Evolutionary conservation across 305 asterid species (phyloP), one percentile per base, ranked within the genome.

Genomic region (Fraxinus paxiana): DNA sequence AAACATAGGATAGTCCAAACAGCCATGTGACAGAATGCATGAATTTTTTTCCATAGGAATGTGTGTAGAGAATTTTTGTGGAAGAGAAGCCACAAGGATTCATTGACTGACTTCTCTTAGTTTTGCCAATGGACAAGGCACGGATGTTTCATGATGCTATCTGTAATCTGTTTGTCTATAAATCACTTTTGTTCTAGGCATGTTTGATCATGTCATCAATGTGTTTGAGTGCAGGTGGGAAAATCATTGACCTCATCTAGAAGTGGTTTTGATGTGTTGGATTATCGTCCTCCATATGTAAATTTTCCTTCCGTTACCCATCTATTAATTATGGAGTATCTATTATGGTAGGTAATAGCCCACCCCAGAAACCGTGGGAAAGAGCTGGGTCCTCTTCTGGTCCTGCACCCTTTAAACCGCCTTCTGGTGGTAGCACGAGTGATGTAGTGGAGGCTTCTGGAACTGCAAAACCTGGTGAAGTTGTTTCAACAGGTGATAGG

Each of bases 341-440:
- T 83, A 3, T 2, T 67, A 56, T 67, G 72, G 81, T 90, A 89
- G 98, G 92, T 67, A 87, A 82, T 81, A 82, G 86, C 71, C 86
- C 98, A 76, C 98, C 97, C 4, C 92, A 90, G 70, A 96, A 96
- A 87, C 99, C 99, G 12, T 96, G 99, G 99, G 99, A 94, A 85
- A 88, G 90, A 82, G 90, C 97, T 34, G 99, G 97, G 17, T 78
- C 96, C 10, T 76, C 98, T 15, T 93, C 99, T 18, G 98, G 96
- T n/a, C 90, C 96, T 13, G 95, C 88, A 20, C 98, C 98, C 0
- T 96, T 96, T 83, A 94, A 85, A 87, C 98, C 99, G 15, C 79
- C 98, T 7, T 92, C 99, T 77, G 82, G 94, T 46, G 99, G 99
- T 24, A 93, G 88, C 83, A 96, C 99, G 20, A 94, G 97, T 83